These are phyloP conservation scores for Lactarius quietus DNA, from an alignment of 768 basidiomycete species.

Conservation along the genomic window DNA sequence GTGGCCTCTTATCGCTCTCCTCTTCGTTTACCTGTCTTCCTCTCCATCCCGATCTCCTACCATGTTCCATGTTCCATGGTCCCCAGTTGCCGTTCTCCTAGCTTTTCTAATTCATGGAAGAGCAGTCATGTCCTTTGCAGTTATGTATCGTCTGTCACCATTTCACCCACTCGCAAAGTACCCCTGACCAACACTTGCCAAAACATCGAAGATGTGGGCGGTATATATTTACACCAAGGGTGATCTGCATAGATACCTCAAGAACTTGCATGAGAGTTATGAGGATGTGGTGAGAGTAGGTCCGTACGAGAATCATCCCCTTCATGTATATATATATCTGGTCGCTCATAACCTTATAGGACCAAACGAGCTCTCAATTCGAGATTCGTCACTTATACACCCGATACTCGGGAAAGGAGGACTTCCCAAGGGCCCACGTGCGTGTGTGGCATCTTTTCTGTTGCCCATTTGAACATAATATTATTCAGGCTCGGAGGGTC, in stretches of 20 bases:
- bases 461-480: background rate
- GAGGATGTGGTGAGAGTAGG: conserved; percentile 37
- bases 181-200: conserved; percentile 36
- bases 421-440: conserved; percentile 42
- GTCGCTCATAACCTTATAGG: conserved; percentile 30
- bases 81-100: background rate
- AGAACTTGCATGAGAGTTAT: conserved; percentile 37
- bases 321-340: too few relatives aligned
- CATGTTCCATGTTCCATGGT: background rate
- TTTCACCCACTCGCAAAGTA: conserved; percentile 27
- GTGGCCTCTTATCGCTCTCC: background rate
- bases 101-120: background rate
- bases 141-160: background rate
- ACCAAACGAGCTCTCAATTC: conserved; percentile 26
- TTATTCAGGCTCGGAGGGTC: background rate
- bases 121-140: background rate
- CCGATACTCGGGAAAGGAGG: conserved; percentile 38
- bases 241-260: conserved; percentile 31
- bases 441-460: conserved; percentile 13
- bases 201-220: conserved; percentile 32
- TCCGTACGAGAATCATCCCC: too few relatives aligned
- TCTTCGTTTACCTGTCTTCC: background rate
- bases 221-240: conserved; percentile 29
- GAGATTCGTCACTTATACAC: conserved; percentile 34
- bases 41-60: background rate